These are phyloP conservation scores for Penicillium pulvis DNA, from an alignment of 495 filamentous ascomycete species.

Conservation along the genomic window DNA sequence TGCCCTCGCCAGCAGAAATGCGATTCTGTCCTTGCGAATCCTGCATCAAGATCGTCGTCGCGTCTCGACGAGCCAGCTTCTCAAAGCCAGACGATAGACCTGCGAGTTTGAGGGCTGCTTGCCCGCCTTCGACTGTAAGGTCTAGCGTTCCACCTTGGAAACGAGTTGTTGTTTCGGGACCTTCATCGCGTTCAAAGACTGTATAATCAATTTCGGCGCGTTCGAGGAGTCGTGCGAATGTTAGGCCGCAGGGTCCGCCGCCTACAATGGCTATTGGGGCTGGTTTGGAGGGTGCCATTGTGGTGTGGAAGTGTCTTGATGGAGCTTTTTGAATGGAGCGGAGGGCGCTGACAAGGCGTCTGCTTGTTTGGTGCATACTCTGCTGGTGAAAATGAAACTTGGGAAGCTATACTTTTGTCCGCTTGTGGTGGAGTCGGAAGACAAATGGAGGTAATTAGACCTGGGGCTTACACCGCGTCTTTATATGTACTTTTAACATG, in stretches of 20 bases:
- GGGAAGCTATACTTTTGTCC: not conserved
- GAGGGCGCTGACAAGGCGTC: not conserved
- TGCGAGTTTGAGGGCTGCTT: conserved; percentile 51
- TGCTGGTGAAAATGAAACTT: not conserved
- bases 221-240: conserved; percentile 56
- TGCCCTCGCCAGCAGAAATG: not conserved
- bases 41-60: conserved; percentile 11
- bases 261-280: conserved; percentile 57
- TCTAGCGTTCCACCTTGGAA: conserved; percentile 54
- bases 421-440: not conserved
- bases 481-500: not conserved
- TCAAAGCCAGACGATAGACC: conserved; percentile 52
- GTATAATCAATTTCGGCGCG: conserved; percentile 40
- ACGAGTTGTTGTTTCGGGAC: conserved; percentile 29
- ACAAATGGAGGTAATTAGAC: not conserved
- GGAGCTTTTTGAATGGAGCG: not conserved
- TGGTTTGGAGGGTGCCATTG: not conserved
- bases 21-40: not conserved
- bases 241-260: conserved; percentile 57
- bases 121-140: conserved; percentile 52
- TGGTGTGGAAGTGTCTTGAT: not conserved
- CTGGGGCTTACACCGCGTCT: not conserved
- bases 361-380: not conserved
- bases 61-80: conserved; percentile 42
- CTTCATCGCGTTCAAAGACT: conserved; percentile 52